A percentile compares a stretch with the other conserved stretches of the same genome.
Conservation (phyloP, 306 rosid species). For the Gastrolobium bilobum region DNA sequence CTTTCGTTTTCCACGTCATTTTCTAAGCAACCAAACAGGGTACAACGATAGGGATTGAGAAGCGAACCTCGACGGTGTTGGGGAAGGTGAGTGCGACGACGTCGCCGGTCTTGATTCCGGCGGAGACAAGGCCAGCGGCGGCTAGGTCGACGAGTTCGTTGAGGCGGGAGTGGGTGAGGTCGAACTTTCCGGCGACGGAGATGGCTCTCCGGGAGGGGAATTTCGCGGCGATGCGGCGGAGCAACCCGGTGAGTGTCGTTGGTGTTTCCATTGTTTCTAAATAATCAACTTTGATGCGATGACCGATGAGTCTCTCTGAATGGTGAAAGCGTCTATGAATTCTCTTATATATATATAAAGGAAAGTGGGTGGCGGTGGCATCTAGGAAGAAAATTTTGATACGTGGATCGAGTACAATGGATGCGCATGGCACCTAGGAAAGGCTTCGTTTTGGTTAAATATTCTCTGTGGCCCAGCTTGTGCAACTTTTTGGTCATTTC, state of each 20-base stretch:
- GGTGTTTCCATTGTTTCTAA: constrained; percentile 54
- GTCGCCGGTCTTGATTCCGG: constrained; percentile 72
- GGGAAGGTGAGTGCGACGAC: constrained; percentile 90
- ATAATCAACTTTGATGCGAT: no score
- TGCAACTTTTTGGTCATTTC: no score
- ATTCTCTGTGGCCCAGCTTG: no score
- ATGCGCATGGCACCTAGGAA: neutral
- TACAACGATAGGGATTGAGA: neutral
- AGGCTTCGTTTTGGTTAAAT: neutral
- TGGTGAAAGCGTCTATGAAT: no score
- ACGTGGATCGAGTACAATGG: neutral
- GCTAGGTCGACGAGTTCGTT: constrained; percentile 65
- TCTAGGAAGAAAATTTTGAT: neutral
- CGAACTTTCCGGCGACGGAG: constrained; percentile 71
- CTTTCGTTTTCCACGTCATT: neutral
- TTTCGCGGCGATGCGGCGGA: constrained; percentile 53
- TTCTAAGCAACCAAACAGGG: neutral
- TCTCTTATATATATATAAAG: neutral
- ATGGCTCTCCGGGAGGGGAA: constrained; percentile 74
- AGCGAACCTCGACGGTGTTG: constrained; percentile 75
- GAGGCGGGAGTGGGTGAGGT: constrained; percentile 69
- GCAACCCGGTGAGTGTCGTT: constrained; percentile 65
- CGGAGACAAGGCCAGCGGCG: constrained; percentile 63
- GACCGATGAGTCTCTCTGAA: no score
- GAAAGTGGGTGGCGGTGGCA: neutral